Percentiles rank a stretch among this genome's conserved stretches.
Evolutionary conservation across 2,329 filamentous ascomycete genomes (phyloP).

Genomic region (Pestalotiopsis sp.): DNA sequence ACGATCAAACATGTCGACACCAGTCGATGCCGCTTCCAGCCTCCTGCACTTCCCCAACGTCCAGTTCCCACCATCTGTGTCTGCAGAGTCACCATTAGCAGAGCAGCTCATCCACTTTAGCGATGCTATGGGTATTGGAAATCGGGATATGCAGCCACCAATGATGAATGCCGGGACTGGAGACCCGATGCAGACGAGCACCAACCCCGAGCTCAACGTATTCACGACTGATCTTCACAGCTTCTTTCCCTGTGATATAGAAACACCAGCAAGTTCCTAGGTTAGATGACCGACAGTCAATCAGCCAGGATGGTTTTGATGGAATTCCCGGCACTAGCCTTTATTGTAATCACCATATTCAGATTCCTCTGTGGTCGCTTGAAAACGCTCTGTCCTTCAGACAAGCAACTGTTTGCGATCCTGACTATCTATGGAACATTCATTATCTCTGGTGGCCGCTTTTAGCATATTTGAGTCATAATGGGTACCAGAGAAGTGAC

Average conservation of each 20-base stretch:
- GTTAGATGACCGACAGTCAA: not conserved
- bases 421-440: too few species aligned
- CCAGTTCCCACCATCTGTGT: not conserved
- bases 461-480: too few species aligned
- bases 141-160: constrained; percentile 21
- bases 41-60: not conserved
- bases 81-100: not conserved
- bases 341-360: too few species aligned
- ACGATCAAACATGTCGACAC: not conserved
- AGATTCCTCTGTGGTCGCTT: too few species aligned
- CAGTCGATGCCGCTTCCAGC: not conserved
- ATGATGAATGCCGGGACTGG: constrained; percentile 3
- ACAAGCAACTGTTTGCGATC: too few species aligned
- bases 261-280: not conserved
- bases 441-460: too few species aligned
- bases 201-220: constrained; percentile 26
- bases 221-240: constrained; percentile 31
- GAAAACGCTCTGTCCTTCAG: too few species aligned
- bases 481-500: too few species aligned
- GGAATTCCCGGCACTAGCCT: too few species aligned
- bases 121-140: constrained; percentile 12
- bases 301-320: not conserved
- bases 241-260: constrained; percentile 22
- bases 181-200: constrained; percentile 11
- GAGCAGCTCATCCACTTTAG: not conserved